These are phyloP conservation scores for Nitzschia palea DNA, from an alignment of 108 stramenopile species.

Conservation along the genomic window DNA sequence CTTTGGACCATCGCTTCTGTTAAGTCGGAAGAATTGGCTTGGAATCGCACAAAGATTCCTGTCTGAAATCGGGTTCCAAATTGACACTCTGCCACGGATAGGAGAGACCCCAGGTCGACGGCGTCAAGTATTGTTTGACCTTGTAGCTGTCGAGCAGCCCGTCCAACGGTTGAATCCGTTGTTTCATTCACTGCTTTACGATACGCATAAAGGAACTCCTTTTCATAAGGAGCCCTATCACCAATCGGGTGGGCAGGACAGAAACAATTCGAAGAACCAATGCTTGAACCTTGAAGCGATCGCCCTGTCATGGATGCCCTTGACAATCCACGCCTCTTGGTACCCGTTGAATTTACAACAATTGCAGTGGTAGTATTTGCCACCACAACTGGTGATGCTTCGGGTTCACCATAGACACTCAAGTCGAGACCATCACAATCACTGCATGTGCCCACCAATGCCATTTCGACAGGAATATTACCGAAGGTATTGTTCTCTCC, in stretches of 20 bases:
- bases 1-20: neutral
- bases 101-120: neutral
- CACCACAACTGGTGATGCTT: no score
- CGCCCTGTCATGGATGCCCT: no score
- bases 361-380: no score
- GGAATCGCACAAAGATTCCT: neutral
- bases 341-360: neutral
- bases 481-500: neutral
- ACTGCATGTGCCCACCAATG: neutral
- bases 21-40: neutral
- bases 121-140: no score
- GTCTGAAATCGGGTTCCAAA: conserved; percentile 8
- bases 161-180: no score
- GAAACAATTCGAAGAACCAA: neutral
- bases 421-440: neutral
- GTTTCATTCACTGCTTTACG: neutral
- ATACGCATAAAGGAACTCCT: neutral
- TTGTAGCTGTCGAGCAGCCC: no score
- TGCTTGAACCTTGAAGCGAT: no score
- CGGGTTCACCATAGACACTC: neutral
- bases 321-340: conserved; percentile 4
- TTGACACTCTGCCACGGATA: neutral
- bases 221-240: conserved; percentile 8
- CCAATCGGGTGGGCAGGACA: conserved; percentile 12
- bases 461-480: conserved; percentile 7